Conservation (phyloP, 179 eudicot genomes). For the Pouteria campechiana region DNA sequence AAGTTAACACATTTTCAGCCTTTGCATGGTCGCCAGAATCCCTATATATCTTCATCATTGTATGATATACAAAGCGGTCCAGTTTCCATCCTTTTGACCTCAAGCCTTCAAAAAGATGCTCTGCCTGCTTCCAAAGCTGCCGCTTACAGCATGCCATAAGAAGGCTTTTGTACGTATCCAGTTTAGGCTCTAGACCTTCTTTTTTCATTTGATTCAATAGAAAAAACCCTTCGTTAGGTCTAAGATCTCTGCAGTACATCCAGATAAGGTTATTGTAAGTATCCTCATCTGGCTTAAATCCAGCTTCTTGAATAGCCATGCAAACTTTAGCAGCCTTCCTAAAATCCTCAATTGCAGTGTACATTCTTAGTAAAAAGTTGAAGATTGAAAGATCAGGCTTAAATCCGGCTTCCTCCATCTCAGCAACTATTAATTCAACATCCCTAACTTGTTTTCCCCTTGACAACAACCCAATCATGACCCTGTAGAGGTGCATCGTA, state of each 20-base stretch:
- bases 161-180: conserved; percentile 82
- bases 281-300: conserved; percentile 64
- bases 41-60: conserved; percentile 90
- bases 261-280: conserved; percentile 74
- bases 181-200: conserved; percentile 44
- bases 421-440: conserved; percentile 72
- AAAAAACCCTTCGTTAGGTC: conserved; percentile 70
- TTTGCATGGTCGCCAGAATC: conserved; percentile 59
- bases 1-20: conserved; percentile 58
- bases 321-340: conserved; percentile 55
- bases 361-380: conserved; percentile 79
- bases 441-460: conserved; percentile 78
- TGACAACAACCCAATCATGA: conserved; percentile 66
- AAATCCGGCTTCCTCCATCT: conserved; percentile 87
- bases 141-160: conserved; percentile 68
- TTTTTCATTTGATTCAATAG: conserved; percentile 68
- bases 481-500: conserved; percentile 91
- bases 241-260: conserved; percentile 82
- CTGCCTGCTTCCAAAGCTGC: conserved; percentile 60
- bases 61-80: conserved; percentile 83
- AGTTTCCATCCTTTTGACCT: conserved; percentile 57
- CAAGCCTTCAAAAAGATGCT: conserved; percentile 64
- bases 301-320: conserved; percentile 55
- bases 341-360: conserved; percentile 66
- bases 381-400: conserved; percentile 76